Base-by-base conservation (phyloP, 371 early-diverging fungal species). In the Blastocladiella emersonii region DNA sequence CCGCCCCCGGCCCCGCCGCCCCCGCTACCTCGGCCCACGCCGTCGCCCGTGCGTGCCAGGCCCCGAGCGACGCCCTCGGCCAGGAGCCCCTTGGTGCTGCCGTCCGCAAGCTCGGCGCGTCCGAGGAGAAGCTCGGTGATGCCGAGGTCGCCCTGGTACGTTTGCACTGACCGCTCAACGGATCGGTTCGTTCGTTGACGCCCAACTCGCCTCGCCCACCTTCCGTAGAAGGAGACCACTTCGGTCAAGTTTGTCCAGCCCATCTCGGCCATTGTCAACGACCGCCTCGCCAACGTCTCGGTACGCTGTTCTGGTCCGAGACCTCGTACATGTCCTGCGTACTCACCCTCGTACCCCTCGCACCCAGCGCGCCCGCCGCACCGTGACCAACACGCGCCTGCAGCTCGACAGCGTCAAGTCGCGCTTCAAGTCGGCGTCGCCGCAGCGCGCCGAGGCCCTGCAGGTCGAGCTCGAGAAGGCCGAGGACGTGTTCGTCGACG, bases 401-500 rank as follows among this genome's bases (percentile, higher is more conserved):
- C 71, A 80, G 13, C 78, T 94, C 68, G 95, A 95, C 71, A 85
- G 90, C 23, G 81, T 85, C 70, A 90, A 92, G 71, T 77, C 85
- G 12, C 73, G 78, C 43, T 81, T 91, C 65, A 85, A 86, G 75
- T 69, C 78, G 30, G 84, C 87, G 1, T 72, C 72, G 35, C 83
- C 89, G 5, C 85, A 83, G 48, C 72, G 75, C 49, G 80, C 79
- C 21, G 90, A 90, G 59, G 81, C 73, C 41, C 81, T 81, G 48
- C 82, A 89, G 34, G 70, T 79, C 19, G 90, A 93, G 65, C 87
- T 93, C 23, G 91, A 92, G 68, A 77, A 83, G 43, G 89, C 92
- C 13, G 94, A 95, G 72, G 95, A 94, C 73, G 82, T 87, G 63
- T 92, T 95, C 78, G 90, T 93, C 12, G 85, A 84, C 17, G 89